These are phyloP conservation scores for Mrakia blollopis DNA, from an alignment of 768 basidiomycete species.

Conservation along the genomic window DNA sequence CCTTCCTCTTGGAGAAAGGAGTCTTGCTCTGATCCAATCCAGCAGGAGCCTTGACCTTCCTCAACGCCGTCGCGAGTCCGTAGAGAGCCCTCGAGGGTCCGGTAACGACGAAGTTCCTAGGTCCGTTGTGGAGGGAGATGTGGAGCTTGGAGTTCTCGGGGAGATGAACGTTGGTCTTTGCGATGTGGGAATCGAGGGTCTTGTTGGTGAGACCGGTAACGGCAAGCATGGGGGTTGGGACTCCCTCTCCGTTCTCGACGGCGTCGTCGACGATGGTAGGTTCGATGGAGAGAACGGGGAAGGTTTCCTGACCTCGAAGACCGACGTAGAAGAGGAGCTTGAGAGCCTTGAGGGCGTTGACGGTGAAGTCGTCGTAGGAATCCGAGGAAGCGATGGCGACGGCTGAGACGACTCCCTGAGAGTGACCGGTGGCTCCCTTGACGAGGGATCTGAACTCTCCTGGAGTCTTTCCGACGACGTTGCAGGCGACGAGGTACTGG, in stretches of 20 bases:
- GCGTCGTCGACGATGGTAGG: slow-evolving; percentile 81
- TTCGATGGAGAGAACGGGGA: slow-evolving; percentile 85
- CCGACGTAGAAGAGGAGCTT: slow-evolving; percentile 92
- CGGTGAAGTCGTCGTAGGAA: slow-evolving; percentile 65
- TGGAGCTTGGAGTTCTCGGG: slow-evolving; percentile 68
- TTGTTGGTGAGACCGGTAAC: slow-evolving; percentile 69
- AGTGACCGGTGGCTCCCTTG: slow-evolving; percentile 89
- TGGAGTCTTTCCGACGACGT: slow-evolving; percentile 67
- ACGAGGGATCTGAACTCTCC: slow-evolving; percentile 71
- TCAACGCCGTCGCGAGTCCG: slow-evolving; percentile 82
- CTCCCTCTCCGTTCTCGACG: slow-evolving; percentile 86
- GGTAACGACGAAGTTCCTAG: slow-evolving; percentile 84
- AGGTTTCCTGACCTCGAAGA: slow-evolving; percentile 85
- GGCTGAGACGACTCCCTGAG: slow-evolving; percentile 95
- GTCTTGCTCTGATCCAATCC: slow-evolving; percentile 88
- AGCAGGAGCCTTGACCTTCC: slow-evolving; percentile 80
- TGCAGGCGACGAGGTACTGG: slow-evolving; percentile 80
- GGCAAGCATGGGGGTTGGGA: slow-evolving; percentile 87
- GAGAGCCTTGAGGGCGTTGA: slow-evolving; percentile 75
- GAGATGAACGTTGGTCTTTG: slow-evolving; percentile 81
- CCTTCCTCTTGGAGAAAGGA: slow-evolving; percentile 82
- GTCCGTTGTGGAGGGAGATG: slow-evolving; percentile 89
- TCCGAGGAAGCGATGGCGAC: slow-evolving; percentile 75
- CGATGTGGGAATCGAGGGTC: slow-evolving; percentile 73
- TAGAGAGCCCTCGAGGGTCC: slow-evolving; percentile 87